Percentiles rank a stretch among this genome's conserved stretches.
These are phyloP conservation scores for Scutellaria minor DNA, from an alignment of 257 asterid species.

Conservation along the genomic window DNA sequence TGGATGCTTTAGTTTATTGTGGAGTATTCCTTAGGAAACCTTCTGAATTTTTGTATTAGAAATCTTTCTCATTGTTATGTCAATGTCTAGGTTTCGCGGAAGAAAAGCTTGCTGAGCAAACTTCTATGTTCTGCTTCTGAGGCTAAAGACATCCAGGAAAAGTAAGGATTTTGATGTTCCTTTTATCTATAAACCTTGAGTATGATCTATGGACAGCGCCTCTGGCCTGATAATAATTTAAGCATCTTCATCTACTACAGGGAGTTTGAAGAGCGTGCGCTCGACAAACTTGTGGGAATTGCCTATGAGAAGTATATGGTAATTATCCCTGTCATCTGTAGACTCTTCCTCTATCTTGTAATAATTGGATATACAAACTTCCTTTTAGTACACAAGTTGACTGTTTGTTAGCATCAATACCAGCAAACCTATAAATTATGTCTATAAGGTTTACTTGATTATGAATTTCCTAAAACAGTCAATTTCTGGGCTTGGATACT, in stretches of 20 bases:
- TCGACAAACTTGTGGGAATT: slow-evolving; percentile 78
- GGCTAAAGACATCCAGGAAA: slow-evolving; percentile 68
- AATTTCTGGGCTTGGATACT: background rate
- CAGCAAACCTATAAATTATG: slow-evolving; percentile 9
- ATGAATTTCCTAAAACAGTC: background rate
- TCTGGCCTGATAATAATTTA: slow-evolving; percentile 33
- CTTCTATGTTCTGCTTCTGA: slow-evolving; percentile 60
- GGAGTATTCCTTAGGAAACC: slow-evolving; percentile 24
- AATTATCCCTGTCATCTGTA: slow-evolving; percentile 38
- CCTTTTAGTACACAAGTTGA: slow-evolving; percentile 17
- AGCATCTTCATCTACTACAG: slow-evolving; percentile 49
- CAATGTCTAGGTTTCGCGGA: slow-evolving; percentile 61
- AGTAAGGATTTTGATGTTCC: slow-evolving; percentile 49
- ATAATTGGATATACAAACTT: slow-evolving; percentile 11
- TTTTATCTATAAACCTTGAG: slow-evolving; percentile 28
- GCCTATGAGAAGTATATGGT: slow-evolving; percentile 92
- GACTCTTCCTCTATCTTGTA: slow-evolving; percentile 28
- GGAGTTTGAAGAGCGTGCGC: slow-evolving; percentile 76
- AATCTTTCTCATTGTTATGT: slow-evolving; percentile 33
- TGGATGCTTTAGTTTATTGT: slow-evolving; percentile 25
- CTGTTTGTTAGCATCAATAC: slow-evolving; percentile 34
- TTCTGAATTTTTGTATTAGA: slow-evolving; percentile 30
- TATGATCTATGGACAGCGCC: slow-evolving; percentile 28
- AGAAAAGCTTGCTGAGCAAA: slow-evolving; percentile 60
- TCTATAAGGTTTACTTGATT: slow-evolving; percentile 13